Evolutionary conservation across 495 filamentous ascomycete species (phyloP), one percentile per base, ranked within the genome.

Genomic region (Podospora comata): DNA sequence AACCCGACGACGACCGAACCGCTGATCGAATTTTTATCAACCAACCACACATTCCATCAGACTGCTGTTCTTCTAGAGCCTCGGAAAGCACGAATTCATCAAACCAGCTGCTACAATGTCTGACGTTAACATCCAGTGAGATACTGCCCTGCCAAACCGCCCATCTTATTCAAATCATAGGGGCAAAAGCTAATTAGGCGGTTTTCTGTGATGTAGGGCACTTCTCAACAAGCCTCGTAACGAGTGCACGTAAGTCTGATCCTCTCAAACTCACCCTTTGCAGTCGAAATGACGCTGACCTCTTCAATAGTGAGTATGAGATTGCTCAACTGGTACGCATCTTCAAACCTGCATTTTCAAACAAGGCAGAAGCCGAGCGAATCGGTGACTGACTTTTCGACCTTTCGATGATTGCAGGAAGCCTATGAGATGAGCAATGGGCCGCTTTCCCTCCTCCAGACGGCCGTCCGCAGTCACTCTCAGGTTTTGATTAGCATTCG

Each of bases 401-500:
- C 63, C 18, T 57, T 28, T 7, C 55, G 44, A 18, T 15, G n/a
- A 34, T 6, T 20, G 18, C 62, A 74, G 73, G 73, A 75, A 66
- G 69, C 68, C 65, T 75, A 70, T 64, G 73, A 75, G 69, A 75
- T 75, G 73, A 70, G 67, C 72, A 74, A 74, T 61, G 75, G 75
- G 20, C 75, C 75, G 28, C 73, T 76, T 39, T 97, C 93, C 4
- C 93, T 99, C 70, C 90, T 99, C 55, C 92, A 97, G 80, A 96
- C 92, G 34, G 93, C 93, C 58, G 92, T 94, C 23, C 89, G 92
- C 71, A 89, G 87, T 34, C 91, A 94, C 81, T 90, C 90, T 59
- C 93, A 96, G 82, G 92, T 97, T 64, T 86, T 97, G 63, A 95
- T 97, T 73, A 94, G 91, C 60, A 91, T 90, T 79, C 91, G 93